phyloP scores from a whole-genome alignment of 73 alveolate genomes.

The Paramecium primaurelia region DNA sequence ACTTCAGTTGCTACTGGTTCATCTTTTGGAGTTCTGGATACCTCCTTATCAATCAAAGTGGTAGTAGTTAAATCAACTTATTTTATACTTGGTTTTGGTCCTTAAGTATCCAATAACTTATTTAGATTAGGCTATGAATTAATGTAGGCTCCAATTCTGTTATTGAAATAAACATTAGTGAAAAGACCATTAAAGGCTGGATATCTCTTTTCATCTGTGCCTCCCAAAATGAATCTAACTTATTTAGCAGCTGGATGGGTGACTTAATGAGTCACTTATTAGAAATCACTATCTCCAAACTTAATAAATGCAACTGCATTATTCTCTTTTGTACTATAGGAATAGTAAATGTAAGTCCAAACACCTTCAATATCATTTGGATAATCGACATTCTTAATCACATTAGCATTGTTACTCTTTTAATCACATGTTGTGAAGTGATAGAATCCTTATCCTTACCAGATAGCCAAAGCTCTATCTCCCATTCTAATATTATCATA shows the following conservation, averaged over 20 bases:
- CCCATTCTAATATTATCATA: constrained; percentile 18
- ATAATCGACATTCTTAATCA: background rate
- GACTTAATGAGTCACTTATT: background rate
- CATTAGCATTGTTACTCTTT: background rate
- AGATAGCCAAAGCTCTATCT: constrained; percentile 11
- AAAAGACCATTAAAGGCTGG: constrained; percentile 12
- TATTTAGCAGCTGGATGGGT: background rate
- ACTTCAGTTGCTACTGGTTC: background rate
- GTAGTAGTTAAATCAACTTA: background rate
- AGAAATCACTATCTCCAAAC: background rate
- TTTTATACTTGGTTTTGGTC: constrained; percentile 6
- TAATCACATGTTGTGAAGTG: background rate
- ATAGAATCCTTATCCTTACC: constrained; percentile 22
- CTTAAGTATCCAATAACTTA: background rate
- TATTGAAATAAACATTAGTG: background rate
- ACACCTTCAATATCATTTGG: constrained; percentile 13
- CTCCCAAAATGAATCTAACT: background rate
- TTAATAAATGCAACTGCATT: background rate
- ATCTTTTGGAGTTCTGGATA: background rate
- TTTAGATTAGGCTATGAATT: background rate
- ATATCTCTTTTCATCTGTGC: background rate
- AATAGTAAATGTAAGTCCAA: constrained; percentile 4
- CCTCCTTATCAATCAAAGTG: background rate
- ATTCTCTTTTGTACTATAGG: background rate
- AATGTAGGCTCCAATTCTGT: background rate